Evolutionary conservation across 225 moss, liverwort and hornwort species (phyloP).

Genomic region (Antitrichia curtipendula): DNA sequence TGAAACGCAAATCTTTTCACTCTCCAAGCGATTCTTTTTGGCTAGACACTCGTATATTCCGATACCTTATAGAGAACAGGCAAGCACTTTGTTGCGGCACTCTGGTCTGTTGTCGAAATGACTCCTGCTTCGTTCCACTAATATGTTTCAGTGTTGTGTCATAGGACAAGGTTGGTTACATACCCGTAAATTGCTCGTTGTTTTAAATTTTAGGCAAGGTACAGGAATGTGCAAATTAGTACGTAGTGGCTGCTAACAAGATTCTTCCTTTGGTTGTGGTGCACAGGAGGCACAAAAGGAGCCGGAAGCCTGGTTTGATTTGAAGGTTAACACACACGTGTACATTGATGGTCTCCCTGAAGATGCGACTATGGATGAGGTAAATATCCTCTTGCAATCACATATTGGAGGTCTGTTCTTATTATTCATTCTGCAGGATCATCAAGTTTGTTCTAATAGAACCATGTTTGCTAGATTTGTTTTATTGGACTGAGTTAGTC

Average conservation of each 20-base stretch:
- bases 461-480: background rate
- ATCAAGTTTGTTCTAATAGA: background rate
- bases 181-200: background rate
- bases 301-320: constrained; percentile 97
- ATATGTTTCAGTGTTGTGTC: background rate
- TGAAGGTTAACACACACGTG: constrained; percentile 95
- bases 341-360: constrained; percentile 94
- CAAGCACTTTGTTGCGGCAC: background rate
- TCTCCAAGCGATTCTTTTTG: background rate
- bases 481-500: background rate
- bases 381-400: background rate
- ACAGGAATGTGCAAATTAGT: background rate
- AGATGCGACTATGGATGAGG: constrained; percentile 91
- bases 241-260: background rate
- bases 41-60: background rate
- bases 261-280: background rate
- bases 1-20: background rate
- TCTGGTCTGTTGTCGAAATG: background rate
- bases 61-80: background rate
- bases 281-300: constrained; percentile 86
- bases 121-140: background rate
- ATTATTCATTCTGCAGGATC: background rate
- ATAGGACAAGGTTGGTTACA: background rate
- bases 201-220: background rate
- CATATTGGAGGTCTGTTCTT: background rate